These are phyloP conservation scores for Trichophyton schoenleinii DNA, from an alignment of 2,329 filamentous ascomycete genomes.

Conservation along the genomic window DNA sequence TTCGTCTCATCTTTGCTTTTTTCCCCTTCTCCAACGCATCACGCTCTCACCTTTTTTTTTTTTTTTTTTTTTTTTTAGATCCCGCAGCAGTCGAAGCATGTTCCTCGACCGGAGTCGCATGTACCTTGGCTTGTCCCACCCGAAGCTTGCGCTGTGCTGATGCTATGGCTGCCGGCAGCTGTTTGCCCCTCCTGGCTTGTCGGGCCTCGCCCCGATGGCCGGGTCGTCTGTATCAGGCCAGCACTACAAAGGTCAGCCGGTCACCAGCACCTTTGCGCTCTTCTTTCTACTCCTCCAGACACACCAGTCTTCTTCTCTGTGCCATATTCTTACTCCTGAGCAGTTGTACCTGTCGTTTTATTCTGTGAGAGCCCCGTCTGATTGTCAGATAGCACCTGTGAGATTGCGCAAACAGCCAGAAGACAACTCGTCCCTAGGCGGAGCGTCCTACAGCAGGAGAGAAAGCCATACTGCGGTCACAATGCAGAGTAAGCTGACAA, in stretches of 20 bases:
- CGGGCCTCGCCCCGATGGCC: not conserved
- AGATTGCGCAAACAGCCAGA: not conserved
- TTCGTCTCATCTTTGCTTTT: not conserved
- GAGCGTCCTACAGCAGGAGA: not conserved
- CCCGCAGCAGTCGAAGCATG: not conserved
- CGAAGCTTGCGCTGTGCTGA: not conserved
- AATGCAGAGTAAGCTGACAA: conserved; percentile 25
- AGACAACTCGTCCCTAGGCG: not conserved
- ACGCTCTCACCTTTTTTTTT: not conserved
- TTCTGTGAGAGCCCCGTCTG: not conserved
- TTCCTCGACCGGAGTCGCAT: not conserved
- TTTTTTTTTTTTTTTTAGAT: too few relatives aligned
- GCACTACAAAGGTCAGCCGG: not conserved
- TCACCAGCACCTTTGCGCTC: not conserved
- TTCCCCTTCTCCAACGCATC: not conserved
- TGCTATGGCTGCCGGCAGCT: not conserved
- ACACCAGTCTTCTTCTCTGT: not conserved
- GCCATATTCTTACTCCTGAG: not conserved
- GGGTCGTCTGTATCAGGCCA: not conserved
- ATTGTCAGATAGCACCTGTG: not conserved
- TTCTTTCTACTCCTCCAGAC: not conserved
- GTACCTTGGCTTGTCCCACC: conserved; percentile 1
- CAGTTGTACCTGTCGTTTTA: not conserved
- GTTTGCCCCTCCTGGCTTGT: not conserved
- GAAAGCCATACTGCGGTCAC: conserved; percentile 6